Conservation (phyloP, 1,139 yeast species). For the Candida sojae region DNA sequence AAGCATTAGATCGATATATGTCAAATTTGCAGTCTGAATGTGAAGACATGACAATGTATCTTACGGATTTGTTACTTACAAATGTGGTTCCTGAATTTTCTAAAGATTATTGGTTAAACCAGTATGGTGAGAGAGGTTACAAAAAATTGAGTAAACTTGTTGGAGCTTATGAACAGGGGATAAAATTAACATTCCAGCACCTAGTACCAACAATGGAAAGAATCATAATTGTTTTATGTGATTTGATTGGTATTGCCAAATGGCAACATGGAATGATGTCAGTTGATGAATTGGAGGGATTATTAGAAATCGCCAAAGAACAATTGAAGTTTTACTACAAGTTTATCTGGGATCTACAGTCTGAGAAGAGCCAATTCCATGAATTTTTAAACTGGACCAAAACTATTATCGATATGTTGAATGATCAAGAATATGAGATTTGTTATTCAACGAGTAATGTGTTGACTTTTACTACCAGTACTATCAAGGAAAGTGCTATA, state of each 20-base stretch:
- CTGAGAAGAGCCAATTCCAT: constrained; percentile 54
- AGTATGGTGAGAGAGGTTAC: constrained; percentile 69
- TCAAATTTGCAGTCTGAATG: constrained; percentile 13
- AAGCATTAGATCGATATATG: constrained; percentile 38
- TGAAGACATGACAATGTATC: constrained; percentile 12
- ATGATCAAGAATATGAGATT: constrained; percentile 10
- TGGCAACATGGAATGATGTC: constrained; percentile 28
- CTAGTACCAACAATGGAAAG: constrained; percentile 61
- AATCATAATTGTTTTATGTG: constrained; percentile 49
- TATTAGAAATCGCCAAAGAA: constrained; percentile 21
- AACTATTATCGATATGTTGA: constrained; percentile 33
- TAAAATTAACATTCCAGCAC: constrained; percentile 49
- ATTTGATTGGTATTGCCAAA: constrained; percentile 45
- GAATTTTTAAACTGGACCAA: constrained; percentile 54
- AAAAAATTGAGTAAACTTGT: constrained; percentile 60
- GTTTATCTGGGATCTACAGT: constrained; percentile 49
- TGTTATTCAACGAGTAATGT: constrained; percentile 21
- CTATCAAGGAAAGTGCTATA: constrained; percentile 26
- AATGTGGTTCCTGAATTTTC: constrained; percentile 49
- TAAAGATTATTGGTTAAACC: constrained; percentile 47
- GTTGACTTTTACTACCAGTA: constrained; percentile 30
- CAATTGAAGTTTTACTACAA: constrained; percentile 39
- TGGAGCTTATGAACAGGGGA: constrained; percentile 47
- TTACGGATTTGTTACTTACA: constrained; percentile 57
- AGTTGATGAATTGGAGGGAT: not conserved